A percentile compares a stretch with the other conserved stretches of the same genome.
phyloP scores from a whole-genome alignment of 108 stramenopile genomes.

The Craspedostauros australis region DNA sequence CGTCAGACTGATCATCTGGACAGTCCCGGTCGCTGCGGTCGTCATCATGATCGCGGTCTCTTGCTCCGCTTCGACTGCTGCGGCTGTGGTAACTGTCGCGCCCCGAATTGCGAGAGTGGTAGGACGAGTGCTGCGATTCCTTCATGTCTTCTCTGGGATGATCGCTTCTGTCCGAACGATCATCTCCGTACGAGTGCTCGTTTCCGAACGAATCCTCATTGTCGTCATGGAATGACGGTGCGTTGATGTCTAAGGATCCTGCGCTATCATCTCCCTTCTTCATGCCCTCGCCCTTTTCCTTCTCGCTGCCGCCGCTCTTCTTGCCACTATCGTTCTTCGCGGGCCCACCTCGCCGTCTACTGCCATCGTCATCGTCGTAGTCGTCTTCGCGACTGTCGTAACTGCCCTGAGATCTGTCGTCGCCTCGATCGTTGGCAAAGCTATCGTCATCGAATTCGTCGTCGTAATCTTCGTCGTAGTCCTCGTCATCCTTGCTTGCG shows the following conservation, averaged over 20 bases:
- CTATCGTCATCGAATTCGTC: background rate
- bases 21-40: too few relatives aligned
- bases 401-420: background rate
- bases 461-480: constrained; percentile 1
- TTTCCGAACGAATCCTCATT: too few relatives aligned
- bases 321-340: too few relatives aligned
- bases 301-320: background rate
- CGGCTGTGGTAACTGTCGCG: too few relatives aligned
- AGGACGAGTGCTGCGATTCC: too few relatives aligned
- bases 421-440: background rate
- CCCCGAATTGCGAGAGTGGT: too few relatives aligned
- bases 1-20: too few relatives aligned
- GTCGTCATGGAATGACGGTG: too few relatives aligned
- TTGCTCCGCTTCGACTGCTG: too few relatives aligned
- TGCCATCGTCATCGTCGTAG: background rate
- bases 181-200: constrained; percentile 1
- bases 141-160: background rate
- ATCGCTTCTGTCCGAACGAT: background rate
- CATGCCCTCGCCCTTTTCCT: background rate
- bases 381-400: background rate
- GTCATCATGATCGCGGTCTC: too few relatives aligned
- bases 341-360: background rate
- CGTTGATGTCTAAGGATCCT: too few relatives aligned
- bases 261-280: too few relatives aligned
- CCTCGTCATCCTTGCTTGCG: background rate